Evolutionary conservation across 23 red algal species (phyloP).

Genomic region (Gracilaria domingensis): DNA sequence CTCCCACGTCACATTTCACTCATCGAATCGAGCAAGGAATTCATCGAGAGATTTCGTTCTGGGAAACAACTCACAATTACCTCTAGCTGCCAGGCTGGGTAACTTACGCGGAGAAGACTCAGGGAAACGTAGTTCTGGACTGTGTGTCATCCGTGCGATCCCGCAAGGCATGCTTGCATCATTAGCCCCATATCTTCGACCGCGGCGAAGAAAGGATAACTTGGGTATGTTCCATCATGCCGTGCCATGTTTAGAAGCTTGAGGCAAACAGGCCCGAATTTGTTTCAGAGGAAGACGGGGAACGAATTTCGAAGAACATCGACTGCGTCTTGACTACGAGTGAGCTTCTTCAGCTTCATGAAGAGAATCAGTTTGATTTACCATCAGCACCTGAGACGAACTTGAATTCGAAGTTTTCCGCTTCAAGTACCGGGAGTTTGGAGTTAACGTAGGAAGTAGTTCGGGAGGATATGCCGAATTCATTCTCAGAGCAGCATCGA

Average conservation of each 20-base stretch:
- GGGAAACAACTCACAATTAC: conserved; percentile 60
- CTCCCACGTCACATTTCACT: conserved; percentile 74
- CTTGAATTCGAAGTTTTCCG: conserved; percentile 13
- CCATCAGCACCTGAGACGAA: not conserved
- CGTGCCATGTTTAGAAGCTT: conserved; percentile 90
- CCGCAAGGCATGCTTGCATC: conserved; percentile 77
- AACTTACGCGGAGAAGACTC: conserved; percentile 91
- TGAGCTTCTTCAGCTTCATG: conserved; percentile 69
- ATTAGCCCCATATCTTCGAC: conserved; percentile 19
- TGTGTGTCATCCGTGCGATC: conserved; percentile 53
- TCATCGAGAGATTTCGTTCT: conserved; percentile 47
- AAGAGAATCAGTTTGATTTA: conserved; percentile 56
- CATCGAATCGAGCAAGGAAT: conserved; percentile 53
- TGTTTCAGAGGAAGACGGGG: conserved; percentile 8
- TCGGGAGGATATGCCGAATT: conserved; percentile 79
- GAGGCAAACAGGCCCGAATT: conserved; percentile 75
- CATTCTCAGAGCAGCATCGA: conserved; percentile 67
- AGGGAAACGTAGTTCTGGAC: conserved; percentile 49
- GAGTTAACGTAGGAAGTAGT: conserved; percentile 45
- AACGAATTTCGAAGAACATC: conserved; percentile 16
- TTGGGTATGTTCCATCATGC: conserved; percentile 69
- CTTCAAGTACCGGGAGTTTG: conserved; percentile 39
- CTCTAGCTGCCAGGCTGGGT: conserved; percentile 83
- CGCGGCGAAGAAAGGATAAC: conserved; percentile 15
- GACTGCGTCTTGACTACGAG: conserved; percentile 78